phyloP scores from a whole-genome alignment of 768 basidiomycete genomes.

The Pisolithus albus region DNA sequence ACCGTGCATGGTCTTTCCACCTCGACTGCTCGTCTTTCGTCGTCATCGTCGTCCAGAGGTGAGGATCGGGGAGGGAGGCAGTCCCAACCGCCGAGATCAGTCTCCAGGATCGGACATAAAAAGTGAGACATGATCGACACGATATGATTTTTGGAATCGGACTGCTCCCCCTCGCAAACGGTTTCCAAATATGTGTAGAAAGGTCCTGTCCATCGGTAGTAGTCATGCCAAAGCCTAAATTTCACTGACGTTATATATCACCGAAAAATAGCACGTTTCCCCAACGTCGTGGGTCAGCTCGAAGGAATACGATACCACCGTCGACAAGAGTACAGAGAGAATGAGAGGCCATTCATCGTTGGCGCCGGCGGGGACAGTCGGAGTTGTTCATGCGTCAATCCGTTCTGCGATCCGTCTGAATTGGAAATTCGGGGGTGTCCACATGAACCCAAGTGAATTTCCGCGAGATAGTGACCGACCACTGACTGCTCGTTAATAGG shows the following conservation, averaged over 20 bases:
- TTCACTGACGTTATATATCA: background rate
- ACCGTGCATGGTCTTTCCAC: no score
- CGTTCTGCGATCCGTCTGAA: background rate
- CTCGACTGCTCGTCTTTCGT: no score
- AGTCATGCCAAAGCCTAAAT: slow-evolving; percentile 26
- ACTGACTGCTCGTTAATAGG: no score
- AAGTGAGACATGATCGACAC: slow-evolving; percentile 47
- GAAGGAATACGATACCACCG: no score
- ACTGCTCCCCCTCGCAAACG: slow-evolving; percentile 13
- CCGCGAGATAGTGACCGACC: no score
- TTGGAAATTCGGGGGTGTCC: background rate
- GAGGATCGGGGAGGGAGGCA: background rate
- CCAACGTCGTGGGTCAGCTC: no score
- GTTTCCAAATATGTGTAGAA: slow-evolving; percentile 31
- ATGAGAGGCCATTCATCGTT: no score
- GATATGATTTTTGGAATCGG: slow-evolving; percentile 5
- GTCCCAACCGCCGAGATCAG: slow-evolving; percentile 9
- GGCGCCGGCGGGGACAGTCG: no score
- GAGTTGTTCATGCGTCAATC: background rate
- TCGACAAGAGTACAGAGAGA: no score
- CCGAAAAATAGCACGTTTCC: no score
- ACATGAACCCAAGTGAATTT: background rate
- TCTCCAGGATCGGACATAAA: slow-evolving; percentile 14
- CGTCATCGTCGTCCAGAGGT: no score
- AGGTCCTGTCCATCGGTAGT: slow-evolving; percentile 36